A percentile compares a stretch with the other conserved stretches of the same genome.
Evolutionary conservation across 2,329 filamentous ascomycete genomes (phyloP).

Genomic region (Arthrobotrys megalospora): DNA sequence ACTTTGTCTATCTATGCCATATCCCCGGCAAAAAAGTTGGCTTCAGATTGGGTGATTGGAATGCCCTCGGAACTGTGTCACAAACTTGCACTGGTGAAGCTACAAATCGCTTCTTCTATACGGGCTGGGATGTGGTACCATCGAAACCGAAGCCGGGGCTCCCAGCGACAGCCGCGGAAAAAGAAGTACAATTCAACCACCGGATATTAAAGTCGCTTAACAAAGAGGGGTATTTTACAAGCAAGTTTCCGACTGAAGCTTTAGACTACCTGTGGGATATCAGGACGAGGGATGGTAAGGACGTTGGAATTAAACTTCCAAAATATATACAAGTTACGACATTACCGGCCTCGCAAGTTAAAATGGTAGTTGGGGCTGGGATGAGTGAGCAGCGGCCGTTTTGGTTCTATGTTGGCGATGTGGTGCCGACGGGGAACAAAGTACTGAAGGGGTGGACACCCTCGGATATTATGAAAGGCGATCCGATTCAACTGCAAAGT

Average conservation of each 20-base stretch:
- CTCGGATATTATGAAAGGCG: constrained; percentile 27
- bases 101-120: constrained; percentile 36
- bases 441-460: constrained; percentile 26
- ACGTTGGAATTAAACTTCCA: constrained; percentile 4
- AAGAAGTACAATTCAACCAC: constrained; percentile 43
- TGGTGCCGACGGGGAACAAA: constrained; percentile 37
- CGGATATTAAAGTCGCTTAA: constrained; percentile 10
- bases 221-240: constrained; percentile 29
- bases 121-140: constrained; percentile 28
- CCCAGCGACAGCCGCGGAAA: background rate
- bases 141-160: constrained; percentile 3
- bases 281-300: background rate
- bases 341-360: constrained; percentile 11
- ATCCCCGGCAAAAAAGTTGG: constrained; percentile 15
- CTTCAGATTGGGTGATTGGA: constrained; percentile 33
- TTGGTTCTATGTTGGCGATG: constrained; percentile 37
- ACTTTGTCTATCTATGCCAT: constrained; percentile 51
- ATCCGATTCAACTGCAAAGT: constrained; percentile 49
- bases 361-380: background rate
- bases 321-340: constrained; percentile 36
- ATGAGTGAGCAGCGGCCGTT: constrained; percentile 18
- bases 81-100: constrained; percentile 2
- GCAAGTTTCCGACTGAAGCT: background rate
- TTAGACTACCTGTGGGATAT: constrained; percentile 29
- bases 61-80: constrained; percentile 5